Base-by-base conservation (phyloP, 139 green algal species). In the Trebouxia sp. region DNA sequence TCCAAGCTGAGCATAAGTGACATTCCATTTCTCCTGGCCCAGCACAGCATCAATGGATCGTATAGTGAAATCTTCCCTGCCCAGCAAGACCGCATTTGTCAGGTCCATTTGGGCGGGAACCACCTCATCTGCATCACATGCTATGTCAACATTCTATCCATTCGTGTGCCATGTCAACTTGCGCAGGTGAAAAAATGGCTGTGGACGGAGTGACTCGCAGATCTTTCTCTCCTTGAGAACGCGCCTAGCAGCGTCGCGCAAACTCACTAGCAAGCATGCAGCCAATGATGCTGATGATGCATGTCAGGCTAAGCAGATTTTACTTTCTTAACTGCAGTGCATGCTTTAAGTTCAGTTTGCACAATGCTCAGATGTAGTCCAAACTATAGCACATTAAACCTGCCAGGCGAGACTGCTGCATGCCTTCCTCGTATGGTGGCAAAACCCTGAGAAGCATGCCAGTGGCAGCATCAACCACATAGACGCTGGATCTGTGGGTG, bases 31-130 rank as follows among this genome's bases (percentile, higher is more conserved):
- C 66, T 87, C 78, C 24, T 78, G 41, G 3, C 88, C 78, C 5
- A 67, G 69, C 55, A 79, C 39, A 0, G 80, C 58, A 37, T 93
- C 86, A 80, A 96, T 66, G 20, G 90, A 91, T 15, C 88, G 88
- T 62, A 97, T 83, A 20, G 87, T 70, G 51, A 88, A 96, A 76
- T 97, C 93, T 72, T 93, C 84, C 1, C 94, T 83, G 1, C 89
- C 92, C 24, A 97, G 28, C 35, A 91, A 65, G 35, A 97, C 24
- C 0, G 83, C n/a, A 82, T 74, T 14, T 66, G 42, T 8, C 45
- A 45, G 41, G 26, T 91, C 82, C 30, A 86, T 28, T 9, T 81
- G 48, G 20, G 55, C 81, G 43, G 74, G 20, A 8, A 56, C n/a
- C 11, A 79, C 42, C 5, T 39, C 37, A 39, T 45, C 43, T 56